Percentiles rank a stretch among this genome's conserved stretches.
phyloP scores from a whole-genome alignment of 1,284 basidiomycete species.

The Boletus sp. region DNA sequence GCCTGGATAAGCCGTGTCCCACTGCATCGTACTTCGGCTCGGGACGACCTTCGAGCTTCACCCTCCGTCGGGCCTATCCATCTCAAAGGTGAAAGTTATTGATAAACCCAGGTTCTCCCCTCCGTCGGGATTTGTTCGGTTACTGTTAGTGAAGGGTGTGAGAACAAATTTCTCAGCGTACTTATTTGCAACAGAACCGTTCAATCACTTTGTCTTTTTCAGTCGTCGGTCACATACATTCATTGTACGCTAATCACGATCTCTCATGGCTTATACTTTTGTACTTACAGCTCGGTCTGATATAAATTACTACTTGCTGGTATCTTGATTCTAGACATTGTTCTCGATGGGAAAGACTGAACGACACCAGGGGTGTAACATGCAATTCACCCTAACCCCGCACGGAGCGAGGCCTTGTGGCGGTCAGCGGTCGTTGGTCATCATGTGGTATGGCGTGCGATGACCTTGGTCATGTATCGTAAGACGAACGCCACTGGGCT shows the following conservation, averaged over 20 bases:
- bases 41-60: background rate
- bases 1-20: conserved; percentile 56
- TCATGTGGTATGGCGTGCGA: too few relatives aligned
- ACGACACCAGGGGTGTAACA: too few relatives aligned
- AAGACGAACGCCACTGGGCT: too few relatives aligned
- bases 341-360: too few relatives aligned
- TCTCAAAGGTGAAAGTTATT: conserved; percentile 20
- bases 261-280: background rate
- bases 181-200: background rate
- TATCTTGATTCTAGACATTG: too few relatives aligned
- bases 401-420: too few relatives aligned
- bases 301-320: conserved; percentile 8
- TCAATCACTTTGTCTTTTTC: conserved; percentile 7
- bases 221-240: conserved; percentile 1
- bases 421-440: too few relatives aligned
- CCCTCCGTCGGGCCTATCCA: conserved; percentile 30
- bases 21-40: conserved; percentile 1
- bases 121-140: background rate
- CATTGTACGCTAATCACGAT: conserved; percentile 19
- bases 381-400: too few relatives aligned
- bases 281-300: conserved; percentile 15
- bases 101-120: conserved; percentile 1
- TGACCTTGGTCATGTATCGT: too few relatives aligned
- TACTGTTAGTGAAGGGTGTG: background rate
- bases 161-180: background rate